Evolutionary conservation across 371 early-diverging fungal genomes (phyloP).

Genomic region (Circinella umbellata): DNA sequence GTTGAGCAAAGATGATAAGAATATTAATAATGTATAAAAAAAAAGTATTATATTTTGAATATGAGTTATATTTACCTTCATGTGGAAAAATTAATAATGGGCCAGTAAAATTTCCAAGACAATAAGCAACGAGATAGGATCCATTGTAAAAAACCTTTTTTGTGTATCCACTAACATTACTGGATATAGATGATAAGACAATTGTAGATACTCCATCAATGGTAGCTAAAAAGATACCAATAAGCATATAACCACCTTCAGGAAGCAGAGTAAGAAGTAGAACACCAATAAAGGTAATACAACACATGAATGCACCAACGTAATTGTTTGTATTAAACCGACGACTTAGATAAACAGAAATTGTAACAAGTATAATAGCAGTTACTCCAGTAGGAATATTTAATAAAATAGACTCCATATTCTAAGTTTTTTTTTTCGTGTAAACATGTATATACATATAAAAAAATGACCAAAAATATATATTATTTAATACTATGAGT

Average conservation of each 20-base stretch:
- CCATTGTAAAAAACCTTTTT: conserved; percentile 24
- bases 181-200: conserved; percentile 17
- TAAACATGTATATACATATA: not conserved
- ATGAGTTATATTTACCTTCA: not conserved
- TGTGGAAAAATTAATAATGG: conserved; percentile 23
- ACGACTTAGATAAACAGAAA: conserved; percentile 12
- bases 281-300: conserved; percentile 27
- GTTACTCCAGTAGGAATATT: conserved; percentile 1
- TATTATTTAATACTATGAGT: no score
- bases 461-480: not conserved
- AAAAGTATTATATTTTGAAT: no score
- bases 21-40: no score
- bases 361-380: conserved; percentile 15
- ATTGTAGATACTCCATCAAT: conserved; percentile 16
- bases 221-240: conserved; percentile 26
- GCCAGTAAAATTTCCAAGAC: conserved; percentile 22
- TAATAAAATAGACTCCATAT: conserved; percentile 17
- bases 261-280: conserved; percentile 30
- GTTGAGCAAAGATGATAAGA: no score
- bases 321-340: conserved; percentile 27
- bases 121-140: conserved; percentile 25
- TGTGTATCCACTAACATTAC: conserved; percentile 14
- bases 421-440: not conserved
- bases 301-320: conserved; percentile 12
- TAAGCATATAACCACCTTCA: conserved; percentile 15